phyloP scores from a whole-genome alignment of 805 yeast species.

The Candida ovalis region DNA sequence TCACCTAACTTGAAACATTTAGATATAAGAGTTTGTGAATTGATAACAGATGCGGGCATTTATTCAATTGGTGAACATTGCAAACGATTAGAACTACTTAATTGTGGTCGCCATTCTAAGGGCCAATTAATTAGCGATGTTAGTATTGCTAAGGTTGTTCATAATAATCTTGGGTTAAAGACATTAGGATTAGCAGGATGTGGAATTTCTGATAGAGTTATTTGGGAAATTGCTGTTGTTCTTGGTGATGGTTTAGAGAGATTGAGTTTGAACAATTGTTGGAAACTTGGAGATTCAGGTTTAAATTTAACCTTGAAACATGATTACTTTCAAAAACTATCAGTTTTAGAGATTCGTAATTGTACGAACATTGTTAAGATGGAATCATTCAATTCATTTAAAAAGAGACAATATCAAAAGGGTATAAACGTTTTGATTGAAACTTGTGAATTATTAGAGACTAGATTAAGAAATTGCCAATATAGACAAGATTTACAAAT shows the following conservation, averaged over 20 bases:
- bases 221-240: conserved; percentile 73
- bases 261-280: conserved; percentile 73
- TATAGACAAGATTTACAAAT: conserved; percentile 50
- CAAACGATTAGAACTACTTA: conserved; percentile 51
- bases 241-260: conserved; percentile 49
- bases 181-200: conserved; percentile 93
- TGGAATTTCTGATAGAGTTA: conserved; percentile 64
- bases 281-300: conserved; percentile 30
- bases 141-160: conserved; percentile 55
- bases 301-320: conserved; percentile 32
- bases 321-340: conserved; percentile 52
- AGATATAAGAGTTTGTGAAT: conserved; percentile 83
- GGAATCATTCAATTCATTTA: conserved; percentile 65
- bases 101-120: conserved; percentile 73
- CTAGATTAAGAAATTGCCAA: conserved; percentile 58
- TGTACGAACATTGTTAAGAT: conserved; percentile 54
- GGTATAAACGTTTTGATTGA: conserved; percentile 62
- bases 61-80: conserved; percentile 64
- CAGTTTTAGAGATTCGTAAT: conserved; percentile 75
- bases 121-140: conserved; percentile 70
- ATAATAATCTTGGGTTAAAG: conserved; percentile 46
- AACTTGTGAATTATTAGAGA: conserved; percentile 68
- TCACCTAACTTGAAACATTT: conserved; percentile 60
- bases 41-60: conserved; percentile 71
- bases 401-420: conserved; percentile 41